Base-by-base conservation (phyloP, 2,329 filamentous ascomycete genomes). In the Metarhizium brunneum region DNA sequence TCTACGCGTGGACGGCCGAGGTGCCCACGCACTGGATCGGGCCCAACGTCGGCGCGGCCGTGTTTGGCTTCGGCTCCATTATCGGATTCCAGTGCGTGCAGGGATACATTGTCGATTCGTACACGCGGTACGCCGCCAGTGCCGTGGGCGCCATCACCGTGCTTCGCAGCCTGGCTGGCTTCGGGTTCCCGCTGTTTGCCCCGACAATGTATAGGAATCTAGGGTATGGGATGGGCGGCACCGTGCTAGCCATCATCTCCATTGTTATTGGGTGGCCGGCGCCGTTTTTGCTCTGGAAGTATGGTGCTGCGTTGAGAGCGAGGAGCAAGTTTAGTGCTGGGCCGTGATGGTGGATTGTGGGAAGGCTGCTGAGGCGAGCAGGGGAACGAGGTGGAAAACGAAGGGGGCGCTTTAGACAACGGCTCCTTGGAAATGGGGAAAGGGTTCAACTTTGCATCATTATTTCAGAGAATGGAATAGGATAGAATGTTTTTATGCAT, bases 131-230 rank as follows among this genome's bases (percentile, higher is more conserved):
- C 58, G 76, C 74, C 2, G 76, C 76, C 36, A 74, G 71, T 50
- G 76, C 73, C 7, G 67, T 78, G 10, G 73, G 64, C 3, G 75
- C 75, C 36, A 68, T 68, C 29, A 75, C 73, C 18, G 68, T 79
- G 3, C 63, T 78, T 42, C 69, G 76, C 4, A 76, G 71, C 35
- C 62, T 82, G 11, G 76, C 76, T 3, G 77, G 76, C 2, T 78
- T 80, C 30, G 75, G 74, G 7, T 73, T 82, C 52, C 79, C 79
- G 11, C 68, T 82, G 1, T 79, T 80, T 42, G 77, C 74, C 1
- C 73, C 76, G 1, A 59, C 57, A 11, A 69, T 82, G 69, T 81
- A 79, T 59, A 59, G 61, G 0, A 54, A 47, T 1, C 64, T 77
- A 7, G 73, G 72, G 2, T 74, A 75, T 45, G 74, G 73, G 2